Evolutionary conservation across 1,139 yeast genomes (phyloP).

Genomic region (Candida gigantensis): DNA sequence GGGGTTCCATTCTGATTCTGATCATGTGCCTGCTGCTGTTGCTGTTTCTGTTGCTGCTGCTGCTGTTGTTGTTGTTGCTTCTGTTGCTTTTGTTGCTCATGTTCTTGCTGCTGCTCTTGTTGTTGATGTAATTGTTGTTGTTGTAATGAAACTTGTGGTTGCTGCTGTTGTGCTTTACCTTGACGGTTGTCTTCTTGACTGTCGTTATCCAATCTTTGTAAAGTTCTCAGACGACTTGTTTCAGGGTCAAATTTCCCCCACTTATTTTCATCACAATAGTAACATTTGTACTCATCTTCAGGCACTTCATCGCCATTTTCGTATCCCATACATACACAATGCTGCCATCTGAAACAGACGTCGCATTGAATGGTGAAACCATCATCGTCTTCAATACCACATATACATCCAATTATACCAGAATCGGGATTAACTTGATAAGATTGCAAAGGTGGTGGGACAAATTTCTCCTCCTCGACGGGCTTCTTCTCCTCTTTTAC

Average conservation of each 20-base stretch:
- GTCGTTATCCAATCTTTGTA: conserved; percentile 31
- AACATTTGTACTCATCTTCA: conserved; percentile 76
- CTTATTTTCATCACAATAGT: conserved; percentile 63
- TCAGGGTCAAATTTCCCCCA: conserved; percentile 55
- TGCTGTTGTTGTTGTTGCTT: no score
- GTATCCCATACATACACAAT: conserved; percentile 84
- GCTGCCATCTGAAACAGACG: conserved; percentile 91
- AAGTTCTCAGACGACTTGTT: conserved; percentile 33
- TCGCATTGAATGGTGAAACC: conserved; percentile 96
- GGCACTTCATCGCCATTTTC: conserved; percentile 74
- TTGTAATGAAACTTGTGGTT: conserved; percentile 1
- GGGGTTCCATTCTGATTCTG: no score
- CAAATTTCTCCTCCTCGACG: conserved; percentile 1
- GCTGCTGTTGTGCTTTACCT: conserved; percentile 5
- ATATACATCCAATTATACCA: conserved; percentile 86
- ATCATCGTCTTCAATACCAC: conserved; percentile 88
- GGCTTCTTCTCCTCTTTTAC: conserved; percentile 4
- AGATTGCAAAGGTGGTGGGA: conserved; percentile 36
- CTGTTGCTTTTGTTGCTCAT: no score
- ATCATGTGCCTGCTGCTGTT: no score
- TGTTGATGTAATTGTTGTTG: conserved; percentile 6
- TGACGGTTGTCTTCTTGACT: conserved; percentile 6
- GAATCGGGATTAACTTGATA: conserved; percentile 76
- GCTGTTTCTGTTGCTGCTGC: no score
- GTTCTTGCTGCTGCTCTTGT: no score